phyloP scores from a whole-genome alignment of 768 basidiomycete genomes.

The Termitomyces sp. region DNA sequence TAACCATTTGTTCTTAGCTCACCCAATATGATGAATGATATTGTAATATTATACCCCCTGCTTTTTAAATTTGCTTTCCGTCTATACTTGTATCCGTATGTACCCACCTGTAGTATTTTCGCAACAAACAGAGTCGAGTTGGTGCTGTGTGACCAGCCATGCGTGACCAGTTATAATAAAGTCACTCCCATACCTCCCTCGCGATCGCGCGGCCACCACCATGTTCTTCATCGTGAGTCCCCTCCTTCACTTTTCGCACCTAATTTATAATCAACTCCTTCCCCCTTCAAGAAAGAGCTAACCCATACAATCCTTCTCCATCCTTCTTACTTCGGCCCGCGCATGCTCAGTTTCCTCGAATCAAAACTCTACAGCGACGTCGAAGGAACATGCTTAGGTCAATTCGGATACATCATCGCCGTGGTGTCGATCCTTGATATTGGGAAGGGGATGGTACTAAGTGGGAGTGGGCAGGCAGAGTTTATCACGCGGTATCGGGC shows the following conservation, averaged over 20 bases:
- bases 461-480: slow-evolving; percentile 93
- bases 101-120: neutral
- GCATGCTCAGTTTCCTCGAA: slow-evolving; percentile 91
- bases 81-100: neutral
- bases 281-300: slow-evolving; percentile 75
- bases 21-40: slow-evolving; percentile 6
- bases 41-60: neutral
- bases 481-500: slow-evolving; percentile 94
- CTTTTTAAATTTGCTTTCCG: neutral
- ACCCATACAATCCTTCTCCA: slow-evolving; percentile 97
- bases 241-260: slow-evolving; percentile 2
- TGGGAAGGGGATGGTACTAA: slow-evolving; percentile 88
- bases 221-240: slow-evolving; percentile 58
- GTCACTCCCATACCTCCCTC: too few species aligned
- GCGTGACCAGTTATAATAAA: too few species aligned
- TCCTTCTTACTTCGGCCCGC: slow-evolving; percentile 97
- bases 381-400: slow-evolving; percentile 95
- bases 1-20: neutral
- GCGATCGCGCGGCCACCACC: neutral
- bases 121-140: neutral
- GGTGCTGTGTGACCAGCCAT: too few species aligned
- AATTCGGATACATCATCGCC: slow-evolving; percentile 92
- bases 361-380: slow-evolving; percentile 94
- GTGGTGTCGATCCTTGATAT: slow-evolving; percentile 90
- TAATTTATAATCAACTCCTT: slow-evolving; percentile 2